A percentile compares a stretch with the other conserved stretches of the same genome.
phyloP scores from a whole-genome alignment of 139 green algal genomes.

The Chlamydomonas schloesseri region DNA sequence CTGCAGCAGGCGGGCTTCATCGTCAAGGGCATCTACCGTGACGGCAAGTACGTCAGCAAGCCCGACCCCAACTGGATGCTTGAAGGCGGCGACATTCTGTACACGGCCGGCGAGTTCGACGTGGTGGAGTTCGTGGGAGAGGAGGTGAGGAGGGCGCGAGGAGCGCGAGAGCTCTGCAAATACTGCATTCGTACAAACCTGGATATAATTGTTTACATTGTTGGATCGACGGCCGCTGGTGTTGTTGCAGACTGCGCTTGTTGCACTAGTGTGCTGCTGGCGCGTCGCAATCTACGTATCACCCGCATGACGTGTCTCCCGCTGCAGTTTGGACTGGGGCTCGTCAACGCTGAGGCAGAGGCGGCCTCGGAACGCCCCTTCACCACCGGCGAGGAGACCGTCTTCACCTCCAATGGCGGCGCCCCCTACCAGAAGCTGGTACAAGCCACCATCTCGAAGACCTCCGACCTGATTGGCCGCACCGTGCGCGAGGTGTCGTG shows the following conservation, averaged over 20 bases:
- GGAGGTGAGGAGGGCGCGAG: neutral
- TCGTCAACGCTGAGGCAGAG: neutral
- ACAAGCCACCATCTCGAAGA: neutral
- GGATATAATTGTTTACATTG: too few relatives aligned
- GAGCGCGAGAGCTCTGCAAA: too few relatives aligned
- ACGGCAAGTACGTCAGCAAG: neutral
- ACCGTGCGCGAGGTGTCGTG: neutral
- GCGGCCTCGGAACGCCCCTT: neutral
- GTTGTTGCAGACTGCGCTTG: too few relatives aligned
- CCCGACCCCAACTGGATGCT: constrained; percentile 8
- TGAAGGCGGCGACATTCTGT: constrained; percentile 71
- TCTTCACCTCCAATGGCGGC: neutral
- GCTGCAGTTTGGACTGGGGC: neutral
- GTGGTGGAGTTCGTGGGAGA: constrained; percentile 28
- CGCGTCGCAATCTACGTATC: neutral
- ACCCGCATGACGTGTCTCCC: neutral
- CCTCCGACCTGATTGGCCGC: constrained; percentile 1
- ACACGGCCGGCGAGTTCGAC: constrained; percentile 64
- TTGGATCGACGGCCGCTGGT: too few relatives aligned
- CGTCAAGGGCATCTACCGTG: neutral
- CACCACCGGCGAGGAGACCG: neutral
- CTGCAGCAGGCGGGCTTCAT: constrained; percentile 10
- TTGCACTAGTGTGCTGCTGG: neutral
- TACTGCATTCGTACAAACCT: too few relatives aligned
- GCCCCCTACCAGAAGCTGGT: constrained; percentile 21